Conservation (phyloP, 1,139 yeast species). For the Candida labiduridarum region DNA sequence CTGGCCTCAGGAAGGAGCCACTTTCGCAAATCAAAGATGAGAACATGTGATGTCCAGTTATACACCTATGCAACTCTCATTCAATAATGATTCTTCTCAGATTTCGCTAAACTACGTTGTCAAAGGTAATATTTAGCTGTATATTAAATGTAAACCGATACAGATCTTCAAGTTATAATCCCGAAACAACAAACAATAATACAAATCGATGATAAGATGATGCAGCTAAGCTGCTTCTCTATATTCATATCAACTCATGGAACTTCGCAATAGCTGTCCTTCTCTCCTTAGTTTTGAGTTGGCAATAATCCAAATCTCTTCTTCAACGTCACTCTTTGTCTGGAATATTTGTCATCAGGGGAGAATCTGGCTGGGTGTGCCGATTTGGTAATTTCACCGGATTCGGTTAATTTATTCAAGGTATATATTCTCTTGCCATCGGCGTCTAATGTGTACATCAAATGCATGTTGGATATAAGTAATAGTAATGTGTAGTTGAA, state of each 20-base stretch:
- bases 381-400: slow-evolving; percentile 95
- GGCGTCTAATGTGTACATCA: slow-evolving; percentile 94
- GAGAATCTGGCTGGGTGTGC: slow-evolving; percentile 99
- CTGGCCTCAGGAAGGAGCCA: slow-evolving; percentile 44
- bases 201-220: not conserved
- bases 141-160: no score
- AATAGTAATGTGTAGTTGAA: not conserved
- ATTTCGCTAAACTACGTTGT: no score
- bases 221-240: not conserved
- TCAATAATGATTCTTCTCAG: no score
- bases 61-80: no score
- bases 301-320: slow-evolving; percentile 91
- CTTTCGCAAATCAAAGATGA: not conserved
- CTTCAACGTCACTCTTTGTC: slow-evolving; percentile 98
- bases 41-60: not conserved
- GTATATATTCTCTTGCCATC: slow-evolving; percentile 98
- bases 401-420: slow-evolving; percentile 73
- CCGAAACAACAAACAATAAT: not conserved
- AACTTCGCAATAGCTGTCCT: not conserved
- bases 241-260: not conserved
- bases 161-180: not conserved
- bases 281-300: slow-evolving; percentile 58
- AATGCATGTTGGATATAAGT: slow-evolving; percentile 71
- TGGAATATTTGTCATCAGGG: slow-evolving; percentile 98
- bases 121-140: no score